These are phyloP conservation scores for Penicillium crystallinum DNA, from an alignment of 495 filamentous ascomycete genomes.

Conservation along the genomic window DNA sequence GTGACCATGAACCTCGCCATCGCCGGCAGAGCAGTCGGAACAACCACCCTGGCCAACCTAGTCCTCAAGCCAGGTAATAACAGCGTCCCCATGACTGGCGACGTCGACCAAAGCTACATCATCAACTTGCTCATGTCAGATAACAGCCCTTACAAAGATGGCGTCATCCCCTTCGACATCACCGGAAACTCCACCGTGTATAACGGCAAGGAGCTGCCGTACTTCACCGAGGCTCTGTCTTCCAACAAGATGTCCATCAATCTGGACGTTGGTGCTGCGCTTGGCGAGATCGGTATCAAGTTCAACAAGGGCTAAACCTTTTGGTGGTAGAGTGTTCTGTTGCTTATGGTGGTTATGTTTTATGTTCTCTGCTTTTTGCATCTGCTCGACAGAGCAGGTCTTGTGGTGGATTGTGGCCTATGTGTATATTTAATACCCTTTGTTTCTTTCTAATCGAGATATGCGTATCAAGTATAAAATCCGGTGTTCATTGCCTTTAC, in stretches of 20 bases:
- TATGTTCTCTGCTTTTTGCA: not conserved
- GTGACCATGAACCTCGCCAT: conserved; percentile 56
- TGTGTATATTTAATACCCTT: conserved; percentile 5
- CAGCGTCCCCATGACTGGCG: conserved; percentile 49
- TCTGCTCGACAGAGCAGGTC: too few relatives aligned
- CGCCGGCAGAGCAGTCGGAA: conserved; percentile 47
- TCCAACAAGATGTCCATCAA: conserved; percentile 32
- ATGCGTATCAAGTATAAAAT: too few relatives aligned
- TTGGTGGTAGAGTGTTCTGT: not conserved
- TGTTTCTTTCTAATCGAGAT: too few relatives aligned
- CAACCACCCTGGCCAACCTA: conserved; percentile 52
- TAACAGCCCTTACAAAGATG: conserved; percentile 44
- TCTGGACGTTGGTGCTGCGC: conserved; percentile 38
- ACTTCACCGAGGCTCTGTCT: conserved; percentile 52
- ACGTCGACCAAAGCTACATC: conserved; percentile 46
- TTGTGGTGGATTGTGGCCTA: not conserved
- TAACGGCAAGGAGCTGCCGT: conserved; percentile 54
- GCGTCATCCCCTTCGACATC: conserved; percentile 56
- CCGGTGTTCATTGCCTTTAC: too few relatives aligned
- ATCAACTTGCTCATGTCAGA: conserved; percentile 30
- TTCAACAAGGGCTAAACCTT: not conserved
- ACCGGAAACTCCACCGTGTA: conserved; percentile 53
- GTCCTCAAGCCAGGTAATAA: conserved; percentile 58
- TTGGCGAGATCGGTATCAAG: conserved; percentile 15
- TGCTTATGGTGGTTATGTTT: not conserved